A percentile compares a stretch with the other conserved stretches of the same genome.
Evolutionary conservation across 345 rosid genomes (phyloP).

Genomic region (Rhizophora apiculata): DNA sequence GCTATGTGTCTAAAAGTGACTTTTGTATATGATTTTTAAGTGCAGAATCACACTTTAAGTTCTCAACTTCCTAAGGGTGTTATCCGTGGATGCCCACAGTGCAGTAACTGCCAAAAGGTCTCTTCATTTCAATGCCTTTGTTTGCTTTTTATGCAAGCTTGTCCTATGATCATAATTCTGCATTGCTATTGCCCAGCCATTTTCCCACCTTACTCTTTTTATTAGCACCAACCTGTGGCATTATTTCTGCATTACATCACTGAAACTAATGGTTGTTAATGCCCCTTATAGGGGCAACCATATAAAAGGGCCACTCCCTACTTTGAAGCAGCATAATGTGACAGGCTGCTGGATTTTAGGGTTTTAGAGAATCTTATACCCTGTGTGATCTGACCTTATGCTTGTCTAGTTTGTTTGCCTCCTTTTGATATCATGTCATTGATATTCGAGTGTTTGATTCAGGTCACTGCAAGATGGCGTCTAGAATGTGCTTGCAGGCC

Average conservation of each 20-base stretch:
- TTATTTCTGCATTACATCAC: not conserved
- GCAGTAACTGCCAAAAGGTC: slow-evolving; percentile 94
- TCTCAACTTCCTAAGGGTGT: slow-evolving; percentile 75
- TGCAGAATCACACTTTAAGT: slow-evolving; percentile 49
- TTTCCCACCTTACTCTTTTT: slow-evolving; percentile 1
- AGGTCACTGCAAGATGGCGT: slow-evolving; percentile 83
- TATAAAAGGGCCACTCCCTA: not conserved
- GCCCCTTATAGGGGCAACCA: slow-evolving; percentile 2
- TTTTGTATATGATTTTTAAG: too few relatives aligned
- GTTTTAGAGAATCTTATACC: too few relatives aligned
- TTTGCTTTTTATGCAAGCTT: slow-evolving; percentile 3
- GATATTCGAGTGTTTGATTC: slow-evolving; percentile 23
- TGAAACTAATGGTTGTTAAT: slow-evolving; percentile 5
- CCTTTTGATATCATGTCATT: slow-evolving; percentile 7
- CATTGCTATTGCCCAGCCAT: not conserved
- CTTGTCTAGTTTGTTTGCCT: too few relatives aligned
- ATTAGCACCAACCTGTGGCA: slow-evolving; percentile 5
- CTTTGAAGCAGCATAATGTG: not conserved
- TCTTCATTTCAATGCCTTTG: not conserved
- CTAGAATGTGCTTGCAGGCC: slow-evolving; percentile 75
- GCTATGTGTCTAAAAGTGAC: not conserved
- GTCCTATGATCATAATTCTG: not conserved
- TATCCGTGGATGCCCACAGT: slow-evolving; percentile 66
- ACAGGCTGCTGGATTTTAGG: too few relatives aligned
- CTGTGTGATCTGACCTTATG: too few relatives aligned